phyloP scores from a whole-genome alignment of 768 basidiomycete genomes.

The Russula vinacea region DNA sequence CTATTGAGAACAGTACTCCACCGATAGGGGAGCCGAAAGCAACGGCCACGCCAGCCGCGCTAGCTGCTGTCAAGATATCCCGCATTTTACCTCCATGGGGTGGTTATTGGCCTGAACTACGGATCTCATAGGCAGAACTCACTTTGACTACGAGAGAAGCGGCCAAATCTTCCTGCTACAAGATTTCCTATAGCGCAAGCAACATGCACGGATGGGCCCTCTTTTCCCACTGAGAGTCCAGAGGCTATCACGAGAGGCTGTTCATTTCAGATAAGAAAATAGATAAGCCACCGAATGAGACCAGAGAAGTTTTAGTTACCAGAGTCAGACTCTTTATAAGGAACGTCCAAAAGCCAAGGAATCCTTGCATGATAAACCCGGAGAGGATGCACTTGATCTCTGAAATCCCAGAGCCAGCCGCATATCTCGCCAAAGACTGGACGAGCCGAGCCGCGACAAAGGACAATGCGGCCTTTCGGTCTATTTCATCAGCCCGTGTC shows the following conservation, averaged over 20 bases:
- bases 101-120: constrained; percentile 28
- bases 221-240: constrained; percentile 94
- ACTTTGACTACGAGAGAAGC: constrained; percentile 89
- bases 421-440: constrained; percentile 83
- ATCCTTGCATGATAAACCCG: constrained; percentile 97
- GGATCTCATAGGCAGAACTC: constrained; percentile 32
- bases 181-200: constrained; percentile 91
- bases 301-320: constrained; percentile 47
- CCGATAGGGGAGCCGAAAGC: constrained; percentile 98
- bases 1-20: constrained; percentile 95
- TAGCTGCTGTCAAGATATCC: constrained; percentile 91
- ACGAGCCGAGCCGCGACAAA: constrained; percentile 89
- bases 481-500: not conserved
- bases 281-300: not conserved
- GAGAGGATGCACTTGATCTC: constrained; percentile 98
- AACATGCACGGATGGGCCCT: constrained; percentile 97
- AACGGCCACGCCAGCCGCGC: constrained; percentile 96
- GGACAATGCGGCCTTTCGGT: constrained; percentile 66
- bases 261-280: constrained; percentile 13
- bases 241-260: constrained; percentile 97
- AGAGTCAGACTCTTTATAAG: constrained; percentile 91
- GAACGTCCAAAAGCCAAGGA: constrained; percentile 84
- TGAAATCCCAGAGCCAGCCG: constrained; percentile 96
- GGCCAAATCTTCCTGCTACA: constrained; percentile 78
- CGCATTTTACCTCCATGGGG: constrained; percentile 62